Base-by-base conservation (phyloP, 352 stramenopile genomes). In the Globisporangium middletonii region DNA sequence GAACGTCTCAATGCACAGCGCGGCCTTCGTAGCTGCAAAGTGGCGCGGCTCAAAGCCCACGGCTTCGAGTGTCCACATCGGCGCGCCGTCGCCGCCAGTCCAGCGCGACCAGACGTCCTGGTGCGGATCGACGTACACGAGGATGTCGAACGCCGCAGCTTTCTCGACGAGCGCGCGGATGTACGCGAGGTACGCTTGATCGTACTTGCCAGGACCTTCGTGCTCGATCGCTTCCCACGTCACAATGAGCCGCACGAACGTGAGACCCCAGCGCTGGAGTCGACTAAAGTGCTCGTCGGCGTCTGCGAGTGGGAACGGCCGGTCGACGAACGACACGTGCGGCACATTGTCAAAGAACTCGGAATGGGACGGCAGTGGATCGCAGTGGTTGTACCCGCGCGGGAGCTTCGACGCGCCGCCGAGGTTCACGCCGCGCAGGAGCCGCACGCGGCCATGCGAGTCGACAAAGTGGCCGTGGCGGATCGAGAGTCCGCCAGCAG, bases 141-240 rank as follows among this genome's bases (percentile, higher is more conserved):
- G 64, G n/a, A 97, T 71, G n/a, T 67, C 78, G 61, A 84, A 90
- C 19, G 79, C 68, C 9, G 57, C 67, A 2, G 83, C 82, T 44
- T 82, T 78, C 50, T 72, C 51, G 27, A 96, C 52, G 1, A 97
- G 27, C 7, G 71, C 62, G 11, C 70, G 68, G 23, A 97, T 58
- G 63, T 97, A 97, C 15, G 50, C 16, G 0, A 97, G 59, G 63
- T 97, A 97, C n/a, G 82, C 85, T 4, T 33, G 54, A 60, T 97
- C 90, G 64, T 96, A 97, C 0, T 83, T 53, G 0, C 84, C 86
- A 1, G 88, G 89, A 2, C 88, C 88, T 2, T 35, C 71, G 59
- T 97, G 89, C 51, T 97, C 87, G 51, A 97, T 84, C 19, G 88
- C 90, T 64, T 97, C 90, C 90, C 90, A 97, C 4, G 86, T 96